Conservation (phyloP, 1,284 basidiomycete genomes). For the Puccinia horiana region DNA sequence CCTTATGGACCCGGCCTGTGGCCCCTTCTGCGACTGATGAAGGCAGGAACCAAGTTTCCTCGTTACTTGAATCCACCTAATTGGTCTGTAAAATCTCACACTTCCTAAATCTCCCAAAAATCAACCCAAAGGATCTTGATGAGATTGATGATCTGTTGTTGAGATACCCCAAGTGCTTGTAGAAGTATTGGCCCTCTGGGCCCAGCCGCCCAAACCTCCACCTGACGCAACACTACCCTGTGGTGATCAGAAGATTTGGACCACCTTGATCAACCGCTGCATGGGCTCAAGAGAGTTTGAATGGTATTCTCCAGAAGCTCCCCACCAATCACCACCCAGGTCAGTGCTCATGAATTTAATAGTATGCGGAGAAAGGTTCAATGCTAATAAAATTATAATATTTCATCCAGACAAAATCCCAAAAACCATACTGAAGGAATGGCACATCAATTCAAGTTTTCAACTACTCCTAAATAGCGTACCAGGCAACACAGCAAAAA, state of each 20-base stretch:
- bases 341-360: neutral
- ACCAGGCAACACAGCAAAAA: neutral
- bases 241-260: neutral
- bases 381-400: too few relatives aligned
- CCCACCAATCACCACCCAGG: slow-evolving; percentile 1
- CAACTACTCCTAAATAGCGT: neutral
- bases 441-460: slow-evolving; percentile 12
- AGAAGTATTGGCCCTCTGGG: neutral
- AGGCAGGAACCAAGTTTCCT: neutral
- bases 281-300: neutral
- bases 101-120: slow-evolving; percentile 5
- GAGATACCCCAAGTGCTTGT: neutral
- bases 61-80: neutral
- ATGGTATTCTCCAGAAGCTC: neutral
- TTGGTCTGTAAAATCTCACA: neutral
- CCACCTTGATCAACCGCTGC: neutral
- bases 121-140: neutral
- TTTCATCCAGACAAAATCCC: neutral
- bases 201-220: neutral
- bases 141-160: slow-evolving; percentile 17
- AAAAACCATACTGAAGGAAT: neutral
- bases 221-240: slow-evolving; percentile 1
- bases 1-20: neutral
- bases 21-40: neutral
- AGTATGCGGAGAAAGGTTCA: too few relatives aligned